Percentiles rank a stretch among this genome's conserved stretches.
Evolutionary conservation across 2,329 filamentous ascomycete genomes (phyloP).

Genomic region (Alternaria tenuissima): DNA sequence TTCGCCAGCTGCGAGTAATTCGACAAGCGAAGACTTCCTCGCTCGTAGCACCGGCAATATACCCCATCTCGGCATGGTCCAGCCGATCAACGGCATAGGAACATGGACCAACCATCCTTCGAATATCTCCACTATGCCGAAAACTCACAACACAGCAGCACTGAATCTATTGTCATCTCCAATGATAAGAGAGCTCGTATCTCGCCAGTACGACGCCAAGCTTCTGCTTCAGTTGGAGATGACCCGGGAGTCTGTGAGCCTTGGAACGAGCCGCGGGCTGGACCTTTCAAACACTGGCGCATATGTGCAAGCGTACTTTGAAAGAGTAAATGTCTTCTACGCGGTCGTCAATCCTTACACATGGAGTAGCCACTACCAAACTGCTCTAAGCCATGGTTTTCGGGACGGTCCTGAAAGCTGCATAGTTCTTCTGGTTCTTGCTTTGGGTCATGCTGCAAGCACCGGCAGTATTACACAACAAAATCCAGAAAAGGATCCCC

Average conservation of each 20-base stretch:
- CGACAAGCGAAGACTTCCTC: conserved; percentile 55
- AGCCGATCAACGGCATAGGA: conserved; percentile 66
- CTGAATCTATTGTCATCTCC: conserved; percentile 82
- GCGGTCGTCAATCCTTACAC: conserved; percentile 84
- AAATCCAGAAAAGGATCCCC: conserved; percentile 72
- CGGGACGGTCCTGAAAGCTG: conserved; percentile 82
- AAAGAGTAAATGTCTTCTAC: conserved; percentile 84
- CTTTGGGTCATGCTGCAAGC: conserved; percentile 78
- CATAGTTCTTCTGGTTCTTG: conserved; percentile 79
- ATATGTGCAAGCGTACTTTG: conserved; percentile 82
- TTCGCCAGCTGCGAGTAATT: conserved; percentile 56
- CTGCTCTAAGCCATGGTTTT: conserved; percentile 77
- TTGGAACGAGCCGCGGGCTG: conserved; percentile 66
- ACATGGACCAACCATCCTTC: conserved; percentile 70
- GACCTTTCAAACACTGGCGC: conserved; percentile 77
- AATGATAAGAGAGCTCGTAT: conserved; percentile 78
- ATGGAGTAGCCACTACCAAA: conserved; percentile 78
- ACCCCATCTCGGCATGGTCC: conserved; percentile 48
- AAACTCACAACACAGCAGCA: conserved; percentile 81
- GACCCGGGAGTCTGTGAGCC: conserved; percentile 75
- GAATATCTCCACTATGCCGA: conserved; percentile 88
- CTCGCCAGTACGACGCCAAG: conserved; percentile 79
- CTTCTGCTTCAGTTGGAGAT: conserved; percentile 84
- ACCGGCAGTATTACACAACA: conserved; percentile 79
- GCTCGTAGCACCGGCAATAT: conserved; percentile 50